Evolutionary conservation across 2,329 filamentous ascomycete genomes (phyloP).

Genomic region (Kalmusia sp.): DNA sequence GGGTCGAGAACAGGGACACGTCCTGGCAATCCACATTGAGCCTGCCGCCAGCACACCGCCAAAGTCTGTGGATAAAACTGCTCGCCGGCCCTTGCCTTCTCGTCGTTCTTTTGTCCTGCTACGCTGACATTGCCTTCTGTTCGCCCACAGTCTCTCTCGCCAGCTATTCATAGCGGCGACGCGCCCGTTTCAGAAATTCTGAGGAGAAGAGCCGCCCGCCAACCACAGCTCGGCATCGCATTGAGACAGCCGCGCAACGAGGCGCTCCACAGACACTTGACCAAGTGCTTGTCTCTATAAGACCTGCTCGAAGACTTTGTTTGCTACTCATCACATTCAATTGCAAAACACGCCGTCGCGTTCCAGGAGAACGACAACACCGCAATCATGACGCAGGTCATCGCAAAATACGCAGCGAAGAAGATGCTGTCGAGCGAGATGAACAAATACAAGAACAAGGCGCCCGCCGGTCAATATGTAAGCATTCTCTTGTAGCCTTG

Average conservation of each 20-base stretch:
- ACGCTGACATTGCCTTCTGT: not conserved
- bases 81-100: slow-evolving; percentile 14
- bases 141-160: slow-evolving; percentile 26
- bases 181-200: slow-evolving; percentile 49
- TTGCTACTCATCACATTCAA: slow-evolving; percentile 6
- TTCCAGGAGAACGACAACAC: slow-evolving; percentile 14
- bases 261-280: slow-evolving; percentile 18
- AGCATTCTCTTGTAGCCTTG: slow-evolving; percentile 24
- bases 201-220: slow-evolving; percentile 32
- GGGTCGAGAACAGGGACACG: slow-evolving; percentile 35
- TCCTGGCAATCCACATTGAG: slow-evolving; percentile 12
- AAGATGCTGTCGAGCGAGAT: slow-evolving; percentile 57
- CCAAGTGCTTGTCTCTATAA: slow-evolving; percentile 29
- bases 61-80: slow-evolving; percentile 20
- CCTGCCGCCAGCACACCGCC: slow-evolving; percentile 32
- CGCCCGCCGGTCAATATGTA: slow-evolving; percentile 50
- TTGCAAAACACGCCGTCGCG: slow-evolving; percentile 9
- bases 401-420: slow-evolving; percentile 59
- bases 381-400: slow-evolving; percentile 52
- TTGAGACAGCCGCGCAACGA: slow-evolving; percentile 34
- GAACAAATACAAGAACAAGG: slow-evolving; percentile 55
- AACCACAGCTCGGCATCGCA: slow-evolving; percentile 35
- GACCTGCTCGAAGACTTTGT: not conserved
- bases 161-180: slow-evolving; percentile 46
- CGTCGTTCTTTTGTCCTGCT: slow-evolving; percentile 18